Conservation (phyloP, 2,329 filamentous ascomycete genomes). For the Diplodia sapinea region DNA sequence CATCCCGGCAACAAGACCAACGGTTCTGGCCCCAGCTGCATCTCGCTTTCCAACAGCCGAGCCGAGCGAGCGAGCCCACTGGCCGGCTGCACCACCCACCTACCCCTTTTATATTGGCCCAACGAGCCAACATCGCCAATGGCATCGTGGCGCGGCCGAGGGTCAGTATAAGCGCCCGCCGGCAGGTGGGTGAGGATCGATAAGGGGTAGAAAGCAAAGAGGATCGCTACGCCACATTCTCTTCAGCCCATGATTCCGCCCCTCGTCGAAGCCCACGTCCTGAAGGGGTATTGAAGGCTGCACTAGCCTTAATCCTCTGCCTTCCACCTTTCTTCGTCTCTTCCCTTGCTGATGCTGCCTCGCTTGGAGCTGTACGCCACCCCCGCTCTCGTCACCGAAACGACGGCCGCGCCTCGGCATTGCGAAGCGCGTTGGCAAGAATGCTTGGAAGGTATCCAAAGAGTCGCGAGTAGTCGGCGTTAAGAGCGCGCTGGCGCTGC, state of each 20-base stretch:
- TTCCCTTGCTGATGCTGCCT: not conserved
- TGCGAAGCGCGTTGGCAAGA: not conserved
- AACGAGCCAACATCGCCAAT: not conserved
- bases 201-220: not conserved
- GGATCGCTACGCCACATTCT: not conserved
- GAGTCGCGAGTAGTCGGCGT: not conserved
- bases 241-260: not conserved
- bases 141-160: not conserved
- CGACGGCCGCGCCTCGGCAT: conserved; percentile 8
- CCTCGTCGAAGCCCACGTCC: not conserved
- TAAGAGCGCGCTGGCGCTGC: not conserved
- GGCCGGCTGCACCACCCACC: conserved; percentile 8
- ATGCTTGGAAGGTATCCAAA: not conserved
- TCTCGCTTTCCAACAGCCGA: not conserved
- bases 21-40: not conserved
- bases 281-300: not conserved
- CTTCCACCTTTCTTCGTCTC: not conserved
- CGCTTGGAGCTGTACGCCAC: not conserved
- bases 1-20: no score
- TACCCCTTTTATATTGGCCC: conserved; percentile 2
- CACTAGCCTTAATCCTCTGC: not conserved
- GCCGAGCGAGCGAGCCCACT: not conserved
- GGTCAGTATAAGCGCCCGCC: not conserved
- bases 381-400: not conserved
- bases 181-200: not conserved